Percentiles rank a stretch among this genome's conserved stretches.
Conservation (phyloP, 371 early-diverging fungal species). For the Dichotomocladium elegans region DNA sequence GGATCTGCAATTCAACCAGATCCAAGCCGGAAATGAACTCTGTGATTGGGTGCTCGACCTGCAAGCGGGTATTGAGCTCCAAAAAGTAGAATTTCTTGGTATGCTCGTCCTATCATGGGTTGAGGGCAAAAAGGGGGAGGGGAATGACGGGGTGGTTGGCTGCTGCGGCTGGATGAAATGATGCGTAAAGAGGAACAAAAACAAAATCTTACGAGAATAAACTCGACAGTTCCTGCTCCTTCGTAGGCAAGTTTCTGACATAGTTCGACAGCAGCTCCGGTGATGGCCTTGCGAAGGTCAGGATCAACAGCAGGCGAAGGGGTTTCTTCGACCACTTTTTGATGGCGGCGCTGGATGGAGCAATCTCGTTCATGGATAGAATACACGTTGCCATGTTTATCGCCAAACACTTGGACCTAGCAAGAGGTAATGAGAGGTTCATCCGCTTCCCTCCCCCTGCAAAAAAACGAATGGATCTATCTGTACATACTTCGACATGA, state of each 20-base stretch:
- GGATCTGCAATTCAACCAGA: constrained; percentile 84
- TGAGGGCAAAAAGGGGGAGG: too few species aligned
- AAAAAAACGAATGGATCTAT: not conserved
- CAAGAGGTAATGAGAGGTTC: too few species aligned
- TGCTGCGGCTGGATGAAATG: not conserved
- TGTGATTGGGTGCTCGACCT: constrained; percentile 96
- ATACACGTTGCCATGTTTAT: constrained; percentile 73
- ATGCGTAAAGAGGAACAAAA: not conserved
- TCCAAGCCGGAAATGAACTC: constrained; percentile 92
- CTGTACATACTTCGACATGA: constrained; percentile 75
- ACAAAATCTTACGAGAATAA: constrained; percentile 54
- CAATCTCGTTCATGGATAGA: constrained; percentile 91
- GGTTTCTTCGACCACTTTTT: constrained; percentile 81
- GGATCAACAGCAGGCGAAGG: constrained; percentile 56
- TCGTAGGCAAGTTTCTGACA: constrained; percentile 57
- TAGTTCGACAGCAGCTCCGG: constrained; percentile 53
- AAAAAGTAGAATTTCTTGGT: constrained; percentile 75
- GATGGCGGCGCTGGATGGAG: constrained; percentile 84
- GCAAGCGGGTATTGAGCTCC: constrained; percentile 83
- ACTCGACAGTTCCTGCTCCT: constrained; percentile 84
- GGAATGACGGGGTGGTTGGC: too few species aligned
- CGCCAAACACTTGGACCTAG: constrained; percentile 78
- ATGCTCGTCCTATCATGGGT: constrained; percentile 39
- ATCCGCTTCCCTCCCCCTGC: too few species aligned
- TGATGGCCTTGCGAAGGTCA: constrained; percentile 49